Evolutionary conservation across 805 yeast genomes (phyloP).

Genomic region (Starmerella scarabaei): DNA sequence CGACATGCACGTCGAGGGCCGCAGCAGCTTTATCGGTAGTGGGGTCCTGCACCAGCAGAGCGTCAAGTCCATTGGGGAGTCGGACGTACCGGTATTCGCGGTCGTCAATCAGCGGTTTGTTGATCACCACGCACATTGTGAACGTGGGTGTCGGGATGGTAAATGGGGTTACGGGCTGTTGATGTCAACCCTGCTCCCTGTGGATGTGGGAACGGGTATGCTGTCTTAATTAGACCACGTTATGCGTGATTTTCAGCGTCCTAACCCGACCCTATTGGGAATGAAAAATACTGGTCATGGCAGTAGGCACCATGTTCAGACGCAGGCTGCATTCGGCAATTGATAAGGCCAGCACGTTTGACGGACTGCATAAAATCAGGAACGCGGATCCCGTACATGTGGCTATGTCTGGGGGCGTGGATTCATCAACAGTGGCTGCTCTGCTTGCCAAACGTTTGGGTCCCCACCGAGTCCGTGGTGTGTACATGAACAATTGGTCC

Average conservation of each 20-base stretch:
- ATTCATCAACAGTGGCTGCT: constrained; percentile 79
- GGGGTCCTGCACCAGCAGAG: constrained; percentile 65
- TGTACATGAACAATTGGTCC: constrained; percentile 90
- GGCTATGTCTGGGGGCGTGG: constrained; percentile 97
- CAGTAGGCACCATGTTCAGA: too few species aligned
- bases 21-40: constrained; percentile 50
- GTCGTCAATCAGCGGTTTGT: constrained; percentile 43
- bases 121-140: constrained; percentile 1
- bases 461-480: constrained; percentile 52
- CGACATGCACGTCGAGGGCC: constrained; percentile 63
- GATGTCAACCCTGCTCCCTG: not conserved
- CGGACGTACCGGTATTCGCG: constrained; percentile 56
- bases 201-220: not conserved
- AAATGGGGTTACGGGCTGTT: not conserved
- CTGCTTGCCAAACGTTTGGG: constrained; percentile 36
- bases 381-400: constrained; percentile 61
- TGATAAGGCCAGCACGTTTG: too few species aligned
- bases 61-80: constrained; percentile 56
- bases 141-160: not conserved
- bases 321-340: too few species aligned
- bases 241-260: too few species aligned
- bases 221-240: not conserved
- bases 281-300: too few species aligned
- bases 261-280: too few species aligned
- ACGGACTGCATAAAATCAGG: too few species aligned